Base-by-base conservation (phyloP, 768 basidiomycete species). In the Kwoniella pini region DNA sequence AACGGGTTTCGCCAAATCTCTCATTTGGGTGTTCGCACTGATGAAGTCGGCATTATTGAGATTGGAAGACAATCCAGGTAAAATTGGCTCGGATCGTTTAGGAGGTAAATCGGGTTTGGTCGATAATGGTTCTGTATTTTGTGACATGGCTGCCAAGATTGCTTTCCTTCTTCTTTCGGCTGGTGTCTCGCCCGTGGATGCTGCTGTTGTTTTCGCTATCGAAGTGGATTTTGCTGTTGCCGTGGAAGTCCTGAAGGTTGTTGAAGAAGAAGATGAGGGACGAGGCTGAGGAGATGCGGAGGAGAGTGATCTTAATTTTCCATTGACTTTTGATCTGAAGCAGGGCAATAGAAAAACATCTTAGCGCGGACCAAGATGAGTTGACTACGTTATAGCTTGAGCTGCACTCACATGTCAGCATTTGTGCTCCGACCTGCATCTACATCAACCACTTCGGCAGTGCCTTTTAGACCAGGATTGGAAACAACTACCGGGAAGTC, bases 151-250 rank as follows among this genome's bases (percentile, higher is more conserved):
- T 6, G 67, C 72, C 24, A 72, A 38, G 19, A 75, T 75, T 10
- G 73, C 73, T 53, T 55, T 59, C 26, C 73, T 38, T 31, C 73
- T 21, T 42, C 69, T 13, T 17, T 75, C 64, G 3, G 64, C 64
- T 4, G 73, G 60, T 15, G 70, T 67, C 58, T 70, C 64, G 7
- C 11, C 19, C 17, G n/a, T 43, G 6, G 43, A 26, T 7, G 33
- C 5, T 27, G 49, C 9, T 10, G 50, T 22, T 21, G 38, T 4
- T 5, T 26, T 30, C n/a, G 50, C 1, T 33, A 7, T 36, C 15
- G 33, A 36, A 30, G 22, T 43, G 11, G 22, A 19, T 10, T 24
- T n/a, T 27, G 40, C 5, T 9, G 49, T 21, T 13, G 57, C 24
- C 22, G 50, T 5, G 4, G 49, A 44, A 6, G 57, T 0, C 21